Percentiles rank a stretch among this genome's conserved stretches.
Conservation (phyloP, 768 basidiomycete species). For the Pleurotus eryngii region DNA sequence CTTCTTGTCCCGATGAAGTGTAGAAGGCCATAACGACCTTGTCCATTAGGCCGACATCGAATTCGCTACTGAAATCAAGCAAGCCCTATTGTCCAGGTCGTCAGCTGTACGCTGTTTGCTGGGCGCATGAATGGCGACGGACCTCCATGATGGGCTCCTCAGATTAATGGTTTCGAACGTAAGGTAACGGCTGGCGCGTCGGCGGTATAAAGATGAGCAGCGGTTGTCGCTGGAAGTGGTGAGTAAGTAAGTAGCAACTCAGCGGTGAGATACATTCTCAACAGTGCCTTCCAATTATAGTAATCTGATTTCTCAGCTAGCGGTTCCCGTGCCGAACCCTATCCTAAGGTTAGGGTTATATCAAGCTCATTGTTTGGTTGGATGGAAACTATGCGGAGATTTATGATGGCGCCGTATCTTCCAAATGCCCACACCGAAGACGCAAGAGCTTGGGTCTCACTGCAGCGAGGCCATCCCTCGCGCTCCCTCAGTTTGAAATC, state of each 20-base stretch:
- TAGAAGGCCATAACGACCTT: conserved; percentile 92
- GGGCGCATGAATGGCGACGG: background rate
- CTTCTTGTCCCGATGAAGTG: conserved; percentile 80
- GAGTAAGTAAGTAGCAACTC: background rate
- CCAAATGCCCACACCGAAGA: conserved; percentile 23
- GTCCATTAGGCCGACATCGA: conserved; percentile 91
- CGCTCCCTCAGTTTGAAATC: conserved; percentile 28
- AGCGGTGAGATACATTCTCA: background rate
- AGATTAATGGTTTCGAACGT: background rate
- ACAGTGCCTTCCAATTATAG: background rate
- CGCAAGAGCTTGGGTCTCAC: conserved; percentile 38
- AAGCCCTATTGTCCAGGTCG: conserved; percentile 52
- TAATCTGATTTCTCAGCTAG: background rate
- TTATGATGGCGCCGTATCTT: background rate
- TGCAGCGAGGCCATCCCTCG: conserved; percentile 28
- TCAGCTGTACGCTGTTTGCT: conserved; percentile 15
- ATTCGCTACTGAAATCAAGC: conserved; percentile 90
- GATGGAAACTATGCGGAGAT: background rate
- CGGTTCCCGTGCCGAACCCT: background rate
- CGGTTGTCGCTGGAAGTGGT: background rate
- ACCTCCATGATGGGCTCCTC: conserved; percentile 42
- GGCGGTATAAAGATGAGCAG: background rate
- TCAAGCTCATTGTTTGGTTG: background rate
- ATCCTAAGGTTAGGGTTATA: background rate
- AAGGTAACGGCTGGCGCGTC: background rate